These are phyloP conservation scores for Brasilioporus rufonigricans DNA, from an alignment of 768 basidiomycete species.

Conservation along the genomic window DNA sequence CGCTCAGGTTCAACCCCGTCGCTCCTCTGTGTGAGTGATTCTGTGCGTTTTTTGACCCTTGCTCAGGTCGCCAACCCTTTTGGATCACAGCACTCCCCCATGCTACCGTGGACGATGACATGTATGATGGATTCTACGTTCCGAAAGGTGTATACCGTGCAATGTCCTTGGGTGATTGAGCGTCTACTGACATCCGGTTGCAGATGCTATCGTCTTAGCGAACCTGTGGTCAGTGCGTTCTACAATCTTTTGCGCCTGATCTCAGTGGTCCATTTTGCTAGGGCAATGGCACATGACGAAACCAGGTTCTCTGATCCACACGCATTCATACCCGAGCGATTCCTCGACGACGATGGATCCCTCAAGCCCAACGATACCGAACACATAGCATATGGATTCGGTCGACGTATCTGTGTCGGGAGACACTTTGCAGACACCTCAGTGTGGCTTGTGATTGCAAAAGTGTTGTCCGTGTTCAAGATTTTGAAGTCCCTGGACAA, in stretches of 20 bases:
- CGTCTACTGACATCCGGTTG: background rate
- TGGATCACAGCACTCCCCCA: conserved; percentile 24
- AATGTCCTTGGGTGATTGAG: background rate
- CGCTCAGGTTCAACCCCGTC: background rate
- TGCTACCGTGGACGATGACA: conserved; percentile 36
- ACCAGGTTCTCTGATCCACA: conserved; percentile 35
- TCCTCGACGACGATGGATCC: conserved; percentile 27
- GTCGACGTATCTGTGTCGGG: conserved; percentile 24
- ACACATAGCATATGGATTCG: conserved; percentile 22
- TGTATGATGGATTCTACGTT: conserved; percentile 45
- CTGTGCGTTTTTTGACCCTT: background rate
- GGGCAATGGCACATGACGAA: conserved; percentile 20
- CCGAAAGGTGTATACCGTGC: conserved; percentile 33
- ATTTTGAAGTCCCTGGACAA: conserved; percentile 8
- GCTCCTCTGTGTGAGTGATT: conserved; percentile 4
- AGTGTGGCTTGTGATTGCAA: conserved; percentile 10
- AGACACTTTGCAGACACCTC: conserved; percentile 18
- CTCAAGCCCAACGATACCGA: conserved; percentile 6
- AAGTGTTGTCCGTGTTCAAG: conserved; percentile 11
- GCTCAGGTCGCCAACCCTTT: background rate
- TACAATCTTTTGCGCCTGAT: too few species aligned
- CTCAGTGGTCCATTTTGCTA: background rate
- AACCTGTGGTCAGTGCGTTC: background rate
- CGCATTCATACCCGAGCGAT: conserved; percentile 38
- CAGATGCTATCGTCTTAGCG: conserved; percentile 6